A percentile compares a stretch with the other conserved stretches of the same genome.
Evolutionary conservation across 1,284 basidiomycete species (phyloP).

Genomic region (Leccinum fallax): DNA sequence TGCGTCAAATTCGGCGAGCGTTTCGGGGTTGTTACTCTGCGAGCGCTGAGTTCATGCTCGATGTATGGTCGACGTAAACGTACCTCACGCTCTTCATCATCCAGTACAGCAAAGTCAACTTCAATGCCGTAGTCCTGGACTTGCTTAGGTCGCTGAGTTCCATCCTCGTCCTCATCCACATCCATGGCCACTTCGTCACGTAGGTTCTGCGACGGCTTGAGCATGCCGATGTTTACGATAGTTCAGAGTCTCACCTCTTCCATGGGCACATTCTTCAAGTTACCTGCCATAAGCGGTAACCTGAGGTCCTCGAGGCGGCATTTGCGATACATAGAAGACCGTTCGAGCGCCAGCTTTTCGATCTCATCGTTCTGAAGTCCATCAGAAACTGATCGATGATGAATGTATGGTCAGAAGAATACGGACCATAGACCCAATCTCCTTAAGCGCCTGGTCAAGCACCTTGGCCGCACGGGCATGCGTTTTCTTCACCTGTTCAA

Average conservation of each 20-base stretch:
- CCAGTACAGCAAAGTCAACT: conserved; percentile 81
- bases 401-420: not conserved
- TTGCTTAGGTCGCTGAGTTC: conserved; percentile 69
- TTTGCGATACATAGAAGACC: conserved; percentile 86
- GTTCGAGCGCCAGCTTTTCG: conserved; percentile 84
- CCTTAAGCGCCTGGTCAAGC: conserved; percentile 88
- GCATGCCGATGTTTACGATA: not conserved
- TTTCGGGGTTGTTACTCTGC: conserved; percentile 69
- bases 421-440: conserved; percentile 76
- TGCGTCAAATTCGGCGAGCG: conserved; percentile 77
- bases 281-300: conserved; percentile 78
- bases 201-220: conserved; percentile 57
- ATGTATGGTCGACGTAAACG: conserved; percentile 18
- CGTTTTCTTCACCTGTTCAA: conserved; percentile 79
- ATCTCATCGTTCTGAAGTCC: conserved; percentile 85
- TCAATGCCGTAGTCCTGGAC: conserved; percentile 89
- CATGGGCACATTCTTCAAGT: conserved; percentile 87
- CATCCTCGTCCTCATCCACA: conserved; percentile 82
- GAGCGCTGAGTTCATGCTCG: not conserved
- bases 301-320: conserved; percentile 94
- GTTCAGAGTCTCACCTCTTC: conserved; percentile 73
- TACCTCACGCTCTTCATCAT: conserved; percentile 84
- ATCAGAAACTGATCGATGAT: not conserved
- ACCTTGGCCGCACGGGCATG: conserved; percentile 71
- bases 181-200: conserved; percentile 89